phyloP scores from a whole-genome alignment of 768 basidiomycete species.

The Galerina sulciceps region DNA sequence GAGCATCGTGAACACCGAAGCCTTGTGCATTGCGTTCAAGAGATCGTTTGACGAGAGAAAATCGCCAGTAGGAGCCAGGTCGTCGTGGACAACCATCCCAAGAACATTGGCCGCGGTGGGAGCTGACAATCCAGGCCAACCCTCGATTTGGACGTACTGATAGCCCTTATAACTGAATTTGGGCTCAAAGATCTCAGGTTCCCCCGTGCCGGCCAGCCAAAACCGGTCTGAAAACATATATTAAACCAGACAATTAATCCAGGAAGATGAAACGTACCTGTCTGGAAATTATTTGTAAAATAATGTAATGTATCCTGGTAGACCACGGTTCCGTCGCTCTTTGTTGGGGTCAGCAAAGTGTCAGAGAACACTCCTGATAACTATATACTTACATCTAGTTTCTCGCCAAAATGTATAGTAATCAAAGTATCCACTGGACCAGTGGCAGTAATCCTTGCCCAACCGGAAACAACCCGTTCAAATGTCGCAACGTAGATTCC shows the following conservation, averaged over 20 bases:
- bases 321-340: constrained; percentile 11
- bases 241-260: too few relatives aligned
- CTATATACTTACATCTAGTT: constrained; percentile 25
- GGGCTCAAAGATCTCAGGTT: constrained; percentile 11
- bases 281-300: constrained; percentile 12
- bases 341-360: not conserved
- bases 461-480: constrained; percentile 31
- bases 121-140: constrained; percentile 7
- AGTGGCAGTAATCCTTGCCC: constrained; percentile 27
- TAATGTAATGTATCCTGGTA: constrained; percentile 12
- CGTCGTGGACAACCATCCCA: constrained; percentile 12
- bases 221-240: constrained; percentile 4
- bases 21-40: constrained; percentile 8
- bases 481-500: constrained; percentile 29
- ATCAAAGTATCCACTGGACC: constrained; percentile 29
- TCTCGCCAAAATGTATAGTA: constrained; percentile 34
- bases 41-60: constrained; percentile 9
- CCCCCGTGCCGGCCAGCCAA: constrained; percentile 11
- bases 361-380: not conserved
- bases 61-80: constrained; percentile 1
- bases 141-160: constrained; percentile 13
- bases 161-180: constrained; percentile 15
- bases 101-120: constrained; percentile 3
- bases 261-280: not conserved
- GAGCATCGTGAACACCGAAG: constrained; percentile 3